Conservation (phyloP, 2,329 filamentous ascomycete genomes). For the Aquanectria penicillioides region DNA sequence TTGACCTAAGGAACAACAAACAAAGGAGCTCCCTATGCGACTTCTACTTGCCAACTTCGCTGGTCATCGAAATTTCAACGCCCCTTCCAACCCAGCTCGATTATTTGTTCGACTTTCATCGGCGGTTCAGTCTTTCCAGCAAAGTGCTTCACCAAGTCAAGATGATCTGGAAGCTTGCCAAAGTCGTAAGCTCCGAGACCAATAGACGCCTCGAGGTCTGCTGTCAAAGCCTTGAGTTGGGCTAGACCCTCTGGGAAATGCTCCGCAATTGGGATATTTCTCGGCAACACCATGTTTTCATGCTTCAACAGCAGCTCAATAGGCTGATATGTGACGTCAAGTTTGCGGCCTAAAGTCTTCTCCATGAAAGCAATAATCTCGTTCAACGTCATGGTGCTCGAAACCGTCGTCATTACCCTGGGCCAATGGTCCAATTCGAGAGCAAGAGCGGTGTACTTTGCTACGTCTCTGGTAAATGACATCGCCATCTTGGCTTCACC, state of each 20-base stretch:
- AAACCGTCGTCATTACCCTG: conserved; percentile 39
- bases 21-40: too few relatives aligned
- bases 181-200: conserved; percentile 45
- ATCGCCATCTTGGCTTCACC: conserved; percentile 45
- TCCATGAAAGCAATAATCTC: conserved; percentile 44
- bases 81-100: too few relatives aligned
- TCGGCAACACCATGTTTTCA: conserved; percentile 35
- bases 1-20: neutral
- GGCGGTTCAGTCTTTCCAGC: neutral
- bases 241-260: conserved; percentile 40
- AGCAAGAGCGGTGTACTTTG: conserved; percentile 43
- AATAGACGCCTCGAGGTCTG: conserved; percentile 45
- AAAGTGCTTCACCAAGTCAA: neutral
- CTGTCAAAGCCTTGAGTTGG: conserved; percentile 40
- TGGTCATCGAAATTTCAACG: too few relatives aligned
- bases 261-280: conserved; percentile 41
- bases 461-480: conserved; percentile 45
- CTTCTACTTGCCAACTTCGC: too few relatives aligned
- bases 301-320: conserved; percentile 37
- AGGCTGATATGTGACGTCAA: conserved; percentile 42
- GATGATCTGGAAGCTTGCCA: conserved; percentile 1
- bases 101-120: neutral
- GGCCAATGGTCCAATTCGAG: conserved; percentile 45
- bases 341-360: conserved; percentile 41
- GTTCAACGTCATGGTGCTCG: conserved; percentile 43